Percentiles rank a stretch among this genome's conserved stretches.
phyloP scores from a whole-genome alignment of 2,329 filamentous ascomycete species.

The Boeremia lycopersici region DNA sequence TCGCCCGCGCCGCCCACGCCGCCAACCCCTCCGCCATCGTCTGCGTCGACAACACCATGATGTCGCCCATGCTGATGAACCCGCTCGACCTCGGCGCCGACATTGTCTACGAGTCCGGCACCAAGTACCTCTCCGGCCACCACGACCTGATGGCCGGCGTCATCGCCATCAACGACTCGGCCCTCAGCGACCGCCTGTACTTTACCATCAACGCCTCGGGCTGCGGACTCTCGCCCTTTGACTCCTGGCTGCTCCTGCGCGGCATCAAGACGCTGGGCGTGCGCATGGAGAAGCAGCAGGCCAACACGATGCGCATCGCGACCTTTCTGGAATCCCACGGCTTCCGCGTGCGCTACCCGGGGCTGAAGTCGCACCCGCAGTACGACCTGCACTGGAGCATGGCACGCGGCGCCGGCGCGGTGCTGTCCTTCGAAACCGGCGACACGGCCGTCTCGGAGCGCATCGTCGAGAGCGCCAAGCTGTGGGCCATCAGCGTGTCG shows the following conservation, averaged over 20 bases:
- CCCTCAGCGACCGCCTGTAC: conserved; percentile 86
- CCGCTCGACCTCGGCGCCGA: conserved; percentile 94
- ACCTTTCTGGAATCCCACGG: conserved; percentile 89
- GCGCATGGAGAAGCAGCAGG: conserved; percentile 98
- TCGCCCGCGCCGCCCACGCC: conserved; percentile 77
- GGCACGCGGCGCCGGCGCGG: conserved; percentile 90
- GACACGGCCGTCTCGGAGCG: conserved; percentile 82
- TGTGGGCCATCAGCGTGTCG: conserved; percentile 96
- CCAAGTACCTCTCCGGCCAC: conserved; percentile 96
- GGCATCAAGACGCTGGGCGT: conserved; percentile 97
- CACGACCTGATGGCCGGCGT: conserved; percentile 99
- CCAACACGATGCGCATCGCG: conserved; percentile 88
- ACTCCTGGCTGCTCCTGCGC: conserved; percentile 93
- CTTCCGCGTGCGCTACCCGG: conserved; percentile 94
- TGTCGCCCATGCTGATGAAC: conserved; percentile 92
- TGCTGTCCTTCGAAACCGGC: conserved; percentile 95
- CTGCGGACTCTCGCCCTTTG: conserved; percentile 91
- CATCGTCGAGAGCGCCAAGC: conserved; percentile 88
- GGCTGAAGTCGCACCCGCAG: conserved; percentile 91
- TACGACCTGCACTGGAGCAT: conserved; percentile 96
- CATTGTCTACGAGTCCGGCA: conserved; percentile 96
- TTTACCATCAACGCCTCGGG: conserved; percentile 98
- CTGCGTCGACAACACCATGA: conserved; percentile 98
- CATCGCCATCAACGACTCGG: conserved; percentile 83
- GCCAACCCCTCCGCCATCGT: conserved; percentile 81